Base-by-base conservation (phyloP, 257 asterid species). In the Sherardia arvensis region DNA sequence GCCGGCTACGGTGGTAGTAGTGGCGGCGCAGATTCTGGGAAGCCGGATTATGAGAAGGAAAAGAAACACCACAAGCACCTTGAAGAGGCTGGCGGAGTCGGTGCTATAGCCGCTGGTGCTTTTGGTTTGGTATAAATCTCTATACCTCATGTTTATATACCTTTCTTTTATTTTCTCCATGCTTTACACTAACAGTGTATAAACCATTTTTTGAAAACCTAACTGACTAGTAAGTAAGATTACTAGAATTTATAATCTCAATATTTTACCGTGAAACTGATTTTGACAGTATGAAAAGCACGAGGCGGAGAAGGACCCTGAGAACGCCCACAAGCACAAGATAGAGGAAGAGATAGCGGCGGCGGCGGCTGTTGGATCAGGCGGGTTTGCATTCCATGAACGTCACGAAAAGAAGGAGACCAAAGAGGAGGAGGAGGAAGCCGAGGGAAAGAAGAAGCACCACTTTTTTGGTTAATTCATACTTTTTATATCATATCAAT, bases 301-400 rank as follows among this genome's bases (percentile, higher is more conserved):
- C 30, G 76, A 89, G 81, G 64, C 75, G 12, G 79, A 84, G 76
- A 83, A 87, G 69, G 95, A 87, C 25, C 81, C 89, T 0, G 95
- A 87, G 77, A 65, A 89, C 72, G 67, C 71, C 56, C 84, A 83
- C 69, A 66, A 64, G 53, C 95, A 89, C 76, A 78, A 79, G 64
- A 72, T 78, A 57, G 85, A 83, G 79, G 95, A 81, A 76, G 88
- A 66, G 70, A 23, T 86, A 0, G 94, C 81, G 14, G 89, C 83
- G 0, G 77, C 75, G 0, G 78, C 33, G 2, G 87, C 85, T 0
- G 81, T 85, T 0, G 97, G 94, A 17, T 59, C 85, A 0, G 91
- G 95, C 45, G 97, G 91, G 0, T 84, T 73, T 51, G 82, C 75
- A 0, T 75, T 84, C 83, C 96, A 89, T 29, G 96, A 89, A 81